Evolutionary conservation across 345 rosid species (phyloP), one percentile per base, ranked within the genome.

Genomic region (Hirschfeldia incana): DNA sequence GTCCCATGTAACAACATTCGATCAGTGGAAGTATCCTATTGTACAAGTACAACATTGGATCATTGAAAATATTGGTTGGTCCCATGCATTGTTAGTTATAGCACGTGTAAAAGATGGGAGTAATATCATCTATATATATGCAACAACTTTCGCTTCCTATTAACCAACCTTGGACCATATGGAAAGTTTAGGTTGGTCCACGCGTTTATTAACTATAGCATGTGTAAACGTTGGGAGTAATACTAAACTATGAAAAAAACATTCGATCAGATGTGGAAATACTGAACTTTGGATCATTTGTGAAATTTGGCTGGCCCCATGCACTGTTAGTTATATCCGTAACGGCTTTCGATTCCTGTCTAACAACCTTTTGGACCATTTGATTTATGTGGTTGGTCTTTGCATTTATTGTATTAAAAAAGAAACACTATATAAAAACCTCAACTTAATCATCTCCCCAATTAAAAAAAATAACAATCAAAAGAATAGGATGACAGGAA

Each of bases 401-500:
- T 42, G 49, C 49, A 42, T 42, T 10, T 10, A 42, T 10, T 42
- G 12, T 42, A 42, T 10, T 42, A 11, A 42, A 42, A 34, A 36
- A 36, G 42, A 36, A 10, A 10, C 49, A 42, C 49, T 42, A 42
- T 72, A 39, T 78, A 67, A 33, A 78, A 78, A 17, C 15, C 69
- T 36, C 64, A 21, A 51, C 61, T 37, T 2, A 8, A 15, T 5
- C 59, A 16, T 57, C 13, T 58, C n/a, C 21, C 21, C 17, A 5
- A 1, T 51, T 17, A n/a, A 26, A 10, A 65, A 36, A 70, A 62
- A 11, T 29, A 12, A 15, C 62, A 42, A 58, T 26, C 39, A 8
- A 5, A 28, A 17, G 1, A 72, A 65, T 29, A 78, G 8, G 66
- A 81, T 81, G 84, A 76, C 66, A 69, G 67, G 53, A 7, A 39